A percentile compares a stretch with the other conserved stretches of the same genome.
These are phyloP conservation scores for Aspergillus leporis DNA, from an alignment of 495 filamentous ascomycete species.

Conservation along the genomic window DNA sequence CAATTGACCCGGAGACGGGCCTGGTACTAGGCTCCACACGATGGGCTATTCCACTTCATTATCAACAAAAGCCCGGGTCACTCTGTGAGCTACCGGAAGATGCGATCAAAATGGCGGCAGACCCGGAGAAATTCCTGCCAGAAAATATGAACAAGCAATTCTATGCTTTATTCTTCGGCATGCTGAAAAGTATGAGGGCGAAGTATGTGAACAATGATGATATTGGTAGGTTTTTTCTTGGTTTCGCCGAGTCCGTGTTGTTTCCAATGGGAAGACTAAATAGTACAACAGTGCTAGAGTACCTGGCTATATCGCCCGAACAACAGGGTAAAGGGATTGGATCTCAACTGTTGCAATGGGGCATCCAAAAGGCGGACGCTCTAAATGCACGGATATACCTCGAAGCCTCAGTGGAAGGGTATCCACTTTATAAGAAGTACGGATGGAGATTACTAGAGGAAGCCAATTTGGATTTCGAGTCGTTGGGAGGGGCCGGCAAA, in stretches of 20 bases:
- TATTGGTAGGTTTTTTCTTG: neutral
- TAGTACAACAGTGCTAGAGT: constrained; percentile 36
- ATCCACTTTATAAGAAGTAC: constrained; percentile 52
- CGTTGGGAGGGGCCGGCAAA: constrained; percentile 22
- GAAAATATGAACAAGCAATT: neutral
- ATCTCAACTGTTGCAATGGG: constrained; percentile 49
- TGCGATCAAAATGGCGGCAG: neutral
- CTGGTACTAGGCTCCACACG: neutral
- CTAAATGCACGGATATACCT: constrained; percentile 49
- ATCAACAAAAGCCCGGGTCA: neutral
- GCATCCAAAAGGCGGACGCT: constrained; percentile 49
- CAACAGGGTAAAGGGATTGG: constrained; percentile 54
- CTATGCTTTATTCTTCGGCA: neutral
- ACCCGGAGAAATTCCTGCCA: neutral
- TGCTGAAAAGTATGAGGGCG: neutral
- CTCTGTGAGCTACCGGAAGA: neutral
- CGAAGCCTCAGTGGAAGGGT: constrained; percentile 53
- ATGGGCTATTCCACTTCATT: neutral
- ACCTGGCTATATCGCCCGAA: constrained; percentile 45
- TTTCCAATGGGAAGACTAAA: neutral
- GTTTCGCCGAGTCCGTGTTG: neutral
- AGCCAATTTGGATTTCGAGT: constrained; percentile 29
- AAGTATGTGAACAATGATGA: neutral
- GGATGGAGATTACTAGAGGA: constrained; percentile 51
- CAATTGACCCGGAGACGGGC: neutral